Evolutionary conservation across 208 protist genomes (phyloP), one percentile per base, ranked within the genome.

Genomic region (Trypanosoma avium): DNA sequence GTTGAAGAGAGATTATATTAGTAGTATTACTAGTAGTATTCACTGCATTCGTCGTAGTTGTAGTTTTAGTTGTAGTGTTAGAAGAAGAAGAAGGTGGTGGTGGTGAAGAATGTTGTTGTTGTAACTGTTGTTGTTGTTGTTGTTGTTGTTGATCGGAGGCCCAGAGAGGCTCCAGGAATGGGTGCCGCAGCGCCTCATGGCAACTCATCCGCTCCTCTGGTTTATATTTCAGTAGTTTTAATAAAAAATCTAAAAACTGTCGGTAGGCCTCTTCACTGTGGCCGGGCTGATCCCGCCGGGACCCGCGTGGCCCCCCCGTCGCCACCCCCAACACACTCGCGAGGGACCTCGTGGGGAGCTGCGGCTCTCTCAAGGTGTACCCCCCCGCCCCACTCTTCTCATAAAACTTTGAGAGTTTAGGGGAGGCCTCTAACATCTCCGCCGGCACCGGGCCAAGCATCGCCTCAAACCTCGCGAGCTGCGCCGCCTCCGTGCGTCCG

Each of bases 401-500:
- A 59, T 90, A 94, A 58, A 91, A 92, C 24, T 83, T 82, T 17
- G 53, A 55, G 5, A 65, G 54, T 47, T 89, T 89, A 21, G 75
- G 67, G 9, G 83, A 91, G 6, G 50, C 54, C 12, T 72, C 75
- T 26, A 92, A 40, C 88, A 94, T 92, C 24, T 74, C 74, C 0
- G 40, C 62, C 12, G 85, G 90, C 0, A 93, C 24, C 0, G 87
- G 83, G 0, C 90, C 90, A 7, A 96, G 64, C 43, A 77, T 82
- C 19, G 93, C 87, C 46, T 89, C 79, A 40, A 99, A 98, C 60
- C 95, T 93, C 7, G 76, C 71, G 17, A 99, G 64, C 76, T 99
- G 98, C 22, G 98, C 97, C 3, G 70, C 69, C 77, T 99, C 97
- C 32, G 94, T 94, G 40, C 85, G 62, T 15, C 98, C 98, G 24